Conservation (phyloP, 1,139 yeast species). For the Geotrichum citri-aurantii region DNA sequence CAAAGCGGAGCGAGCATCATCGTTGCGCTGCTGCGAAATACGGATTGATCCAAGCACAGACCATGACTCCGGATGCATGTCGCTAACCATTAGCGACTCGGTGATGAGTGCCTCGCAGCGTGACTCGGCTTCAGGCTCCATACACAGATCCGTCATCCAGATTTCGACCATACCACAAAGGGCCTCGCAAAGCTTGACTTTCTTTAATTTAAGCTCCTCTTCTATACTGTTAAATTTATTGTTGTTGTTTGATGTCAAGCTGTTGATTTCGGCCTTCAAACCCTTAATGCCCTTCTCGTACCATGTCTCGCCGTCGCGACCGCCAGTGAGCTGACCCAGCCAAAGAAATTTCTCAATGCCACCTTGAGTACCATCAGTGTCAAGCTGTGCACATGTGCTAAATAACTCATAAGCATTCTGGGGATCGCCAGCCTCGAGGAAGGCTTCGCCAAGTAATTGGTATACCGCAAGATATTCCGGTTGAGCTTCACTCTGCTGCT, state of each 20-base stretch:
- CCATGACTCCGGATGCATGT: slow-evolving; percentile 69
- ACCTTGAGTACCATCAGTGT: slow-evolving; percentile 58
- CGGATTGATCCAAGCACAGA: slow-evolving; percentile 79
- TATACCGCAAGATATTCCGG: slow-evolving; percentile 7
- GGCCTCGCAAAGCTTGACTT: slow-evolving; percentile 62
- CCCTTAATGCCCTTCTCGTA: slow-evolving; percentile 58
- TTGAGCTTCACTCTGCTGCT: background rate
- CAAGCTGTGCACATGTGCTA: slow-evolving; percentile 59
- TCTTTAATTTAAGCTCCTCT: slow-evolving; percentile 35
- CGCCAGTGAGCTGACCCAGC: slow-evolving; percentile 88
- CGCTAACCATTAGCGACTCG: slow-evolving; percentile 58
- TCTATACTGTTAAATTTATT: background rate
- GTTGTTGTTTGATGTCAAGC: background rate
- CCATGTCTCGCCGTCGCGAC: slow-evolving; percentile 62
- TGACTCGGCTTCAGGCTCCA: slow-evolving; percentile 83
- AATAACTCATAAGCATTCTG: slow-evolving; percentile 70
- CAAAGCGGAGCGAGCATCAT: slow-evolving; percentile 70
- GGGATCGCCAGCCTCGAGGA: slow-evolving; percentile 71
- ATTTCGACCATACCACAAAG: slow-evolving; percentile 84
- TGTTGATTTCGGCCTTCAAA: slow-evolving; percentile 41
- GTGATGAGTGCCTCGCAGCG: slow-evolving; percentile 70
- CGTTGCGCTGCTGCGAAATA: slow-evolving; percentile 73
- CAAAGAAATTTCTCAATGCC: slow-evolving; percentile 76
- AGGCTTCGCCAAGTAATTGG: slow-evolving; percentile 63
- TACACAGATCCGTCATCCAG: slow-evolving; percentile 90